A percentile compares a stretch with the other conserved stretches of the same genome.
These are phyloP conservation scores for Venturiaceae sp. DNA, from an alignment of 2,329 filamentous ascomycete species.

Conservation along the genomic window DNA sequence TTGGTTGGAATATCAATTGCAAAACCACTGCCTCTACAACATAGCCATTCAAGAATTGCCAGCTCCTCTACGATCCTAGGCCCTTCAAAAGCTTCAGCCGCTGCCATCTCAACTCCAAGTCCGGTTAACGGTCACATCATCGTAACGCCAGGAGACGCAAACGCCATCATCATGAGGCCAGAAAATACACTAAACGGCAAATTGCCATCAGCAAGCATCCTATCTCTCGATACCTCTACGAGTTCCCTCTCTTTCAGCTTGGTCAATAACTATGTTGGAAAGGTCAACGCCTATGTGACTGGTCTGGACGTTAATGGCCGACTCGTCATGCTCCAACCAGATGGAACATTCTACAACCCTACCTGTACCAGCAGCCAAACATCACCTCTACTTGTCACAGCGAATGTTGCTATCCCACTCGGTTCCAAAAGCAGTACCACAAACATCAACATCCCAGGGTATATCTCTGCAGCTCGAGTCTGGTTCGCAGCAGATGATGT, in stretches of 20 bases:
- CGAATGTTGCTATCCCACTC: slow-evolving; percentile 34
- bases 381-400: slow-evolving; percentile 26
- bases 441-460: slow-evolving; percentile 30
- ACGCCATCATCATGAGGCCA: too few species aligned
- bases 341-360: slow-evolving; percentile 35
- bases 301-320: slow-evolving; percentile 30
- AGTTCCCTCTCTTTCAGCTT: background rate
- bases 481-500: slow-evolving; percentile 34
- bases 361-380: slow-evolving; percentile 22
- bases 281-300: slow-evolving; percentile 36
- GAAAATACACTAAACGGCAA: too few species aligned
- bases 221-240: too few species aligned
- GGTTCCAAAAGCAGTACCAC: slow-evolving; percentile 27
- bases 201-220: too few species aligned
- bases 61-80: too few species aligned
- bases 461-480: slow-evolving; percentile 32
- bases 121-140: too few species aligned
- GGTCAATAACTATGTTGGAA: slow-evolving; percentile 1
- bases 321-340: slow-evolving; percentile 34
- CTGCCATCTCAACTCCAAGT: too few species aligned
- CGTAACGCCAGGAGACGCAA: too few species aligned
- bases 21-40: too few species aligned
- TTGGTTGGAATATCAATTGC: too few species aligned
- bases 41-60: too few species aligned
- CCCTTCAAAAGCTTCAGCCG: too few species aligned